Evolutionary conservation across 257 asterid genomes (phyloP).

Genomic region (Jacaranda mimosifolia): DNA sequence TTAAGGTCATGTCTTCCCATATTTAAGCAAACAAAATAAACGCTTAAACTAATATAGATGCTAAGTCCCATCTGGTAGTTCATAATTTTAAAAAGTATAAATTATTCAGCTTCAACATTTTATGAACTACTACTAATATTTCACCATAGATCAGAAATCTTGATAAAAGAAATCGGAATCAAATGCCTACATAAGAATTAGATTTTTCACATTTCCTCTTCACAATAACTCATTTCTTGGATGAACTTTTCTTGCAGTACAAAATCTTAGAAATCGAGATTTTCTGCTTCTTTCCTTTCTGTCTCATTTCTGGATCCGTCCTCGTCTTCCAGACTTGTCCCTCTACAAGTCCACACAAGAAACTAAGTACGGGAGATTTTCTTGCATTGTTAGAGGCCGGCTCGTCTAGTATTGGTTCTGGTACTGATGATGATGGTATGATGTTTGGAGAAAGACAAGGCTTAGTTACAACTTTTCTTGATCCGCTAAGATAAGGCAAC

Average conservation of each 20-base stretch:
- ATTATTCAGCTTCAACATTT: neutral
- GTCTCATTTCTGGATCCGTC: constrained; percentile 1
- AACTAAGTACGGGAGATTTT: constrained; percentile 20
- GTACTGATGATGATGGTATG: neutral
- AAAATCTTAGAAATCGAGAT: neutral
- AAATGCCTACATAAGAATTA: neutral
- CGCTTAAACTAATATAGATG: neutral
- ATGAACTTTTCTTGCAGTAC: neutral
- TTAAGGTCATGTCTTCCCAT: neutral
- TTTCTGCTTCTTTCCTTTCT: constrained; percentile 2
- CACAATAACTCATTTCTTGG: neutral
- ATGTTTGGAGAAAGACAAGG: neutral
- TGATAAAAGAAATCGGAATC: no score
- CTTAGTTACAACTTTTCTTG: constrained; percentile 20
- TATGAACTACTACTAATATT: neutral
- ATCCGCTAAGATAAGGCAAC: constrained; percentile 41
- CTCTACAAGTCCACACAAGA: neutral
- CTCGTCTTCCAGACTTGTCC: constrained; percentile 13
- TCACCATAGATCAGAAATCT: neutral
- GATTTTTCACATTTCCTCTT: neutral
- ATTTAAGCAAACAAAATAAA: constrained; percentile 4
- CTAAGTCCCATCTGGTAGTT: constrained; percentile 18
- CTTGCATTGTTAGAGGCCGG: neutral
- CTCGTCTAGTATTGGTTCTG: neutral
- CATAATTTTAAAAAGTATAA: neutral